Evolutionary conservation across 768 basidiomycete species (phyloP).

Genomic region (Amanita phalloides): DNA sequence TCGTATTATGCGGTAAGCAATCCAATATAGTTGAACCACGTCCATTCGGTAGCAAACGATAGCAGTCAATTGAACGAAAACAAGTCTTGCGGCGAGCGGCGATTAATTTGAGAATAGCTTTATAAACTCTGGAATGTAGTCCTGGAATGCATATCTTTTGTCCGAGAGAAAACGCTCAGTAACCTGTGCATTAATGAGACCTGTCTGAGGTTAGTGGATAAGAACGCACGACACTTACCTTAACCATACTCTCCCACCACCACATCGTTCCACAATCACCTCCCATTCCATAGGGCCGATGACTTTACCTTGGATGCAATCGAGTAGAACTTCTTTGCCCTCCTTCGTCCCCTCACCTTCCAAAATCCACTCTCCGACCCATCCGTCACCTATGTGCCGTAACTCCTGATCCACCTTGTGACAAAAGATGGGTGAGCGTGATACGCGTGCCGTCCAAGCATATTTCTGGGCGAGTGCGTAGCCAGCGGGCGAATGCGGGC

Average conservation of each 20-base stretch:
- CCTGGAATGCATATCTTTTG: neutral
- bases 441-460: conserved; percentile 51
- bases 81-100: neutral
- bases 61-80: neutral
- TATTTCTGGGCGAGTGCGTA: conserved; percentile 48
- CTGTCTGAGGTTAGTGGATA: neutral
- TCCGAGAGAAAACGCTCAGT: neutral
- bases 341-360: conserved; percentile 70
- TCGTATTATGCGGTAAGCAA: neutral
- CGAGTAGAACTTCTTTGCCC: conserved; percentile 44
- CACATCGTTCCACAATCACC: conserved; percentile 51
- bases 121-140: neutral
- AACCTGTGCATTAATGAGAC: neutral
- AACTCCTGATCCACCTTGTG: neutral
- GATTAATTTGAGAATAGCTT: neutral
- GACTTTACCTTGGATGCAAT: conserved; percentile 34
- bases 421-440: conserved; percentile 3
- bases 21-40: neutral
- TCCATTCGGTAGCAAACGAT: neutral
- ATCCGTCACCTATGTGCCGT: conserved; percentile 39
- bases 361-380: conserved; percentile 73
- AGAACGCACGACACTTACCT: conserved; percentile 27
- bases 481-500: conserved; percentile 52
- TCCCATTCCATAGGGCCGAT: conserved; percentile 32
- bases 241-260: conserved; percentile 51